These are phyloP conservation scores for Dactylellina parvicollis DNA, from an alignment of 2,329 filamentous ascomycete genomes.

Conservation along the genomic window DNA sequence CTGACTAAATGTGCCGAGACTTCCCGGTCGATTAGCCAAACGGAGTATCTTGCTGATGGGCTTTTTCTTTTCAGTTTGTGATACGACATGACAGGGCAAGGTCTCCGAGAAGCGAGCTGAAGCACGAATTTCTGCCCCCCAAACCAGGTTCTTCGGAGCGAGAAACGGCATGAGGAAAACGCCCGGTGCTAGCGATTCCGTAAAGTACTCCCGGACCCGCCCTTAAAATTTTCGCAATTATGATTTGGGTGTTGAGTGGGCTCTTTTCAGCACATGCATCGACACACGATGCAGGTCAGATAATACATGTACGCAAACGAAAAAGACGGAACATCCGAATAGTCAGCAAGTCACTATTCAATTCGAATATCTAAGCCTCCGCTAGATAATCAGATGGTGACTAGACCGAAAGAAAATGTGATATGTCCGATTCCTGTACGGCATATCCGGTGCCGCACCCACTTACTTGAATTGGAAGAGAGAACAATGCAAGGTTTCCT, in stretches of 20 bases:
- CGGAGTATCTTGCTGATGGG: background rate
- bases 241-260: background rate
- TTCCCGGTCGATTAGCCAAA: background rate
- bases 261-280: background rate
- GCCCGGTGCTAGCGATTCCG: too few species aligned
- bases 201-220: slow-evolving; percentile 1
- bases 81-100: background rate
- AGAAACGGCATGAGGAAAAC: background rate
- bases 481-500: too few species aligned
- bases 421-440: background rate
- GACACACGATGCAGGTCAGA: background rate
- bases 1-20: background rate
- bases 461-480: slow-evolving; percentile 1
- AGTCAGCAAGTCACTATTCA: too few species aligned
- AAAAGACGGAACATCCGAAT: background rate
- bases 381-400: background rate
- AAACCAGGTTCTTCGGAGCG: slow-evolving; percentile 4
- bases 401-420: background rate
- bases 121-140: background rate
- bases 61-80: background rate
- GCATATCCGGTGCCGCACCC: slow-evolving; percentile 10
- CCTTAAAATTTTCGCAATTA: slow-evolving; percentile 4
- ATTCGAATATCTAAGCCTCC: background rate
- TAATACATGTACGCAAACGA: background rate
- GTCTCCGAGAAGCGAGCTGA: background rate